A percentile compares a stretch with the other conserved stretches of the same genome.
Conservation (phyloP, 768 basidiomycete genomes). For the Leccinum variicolor region DNA sequence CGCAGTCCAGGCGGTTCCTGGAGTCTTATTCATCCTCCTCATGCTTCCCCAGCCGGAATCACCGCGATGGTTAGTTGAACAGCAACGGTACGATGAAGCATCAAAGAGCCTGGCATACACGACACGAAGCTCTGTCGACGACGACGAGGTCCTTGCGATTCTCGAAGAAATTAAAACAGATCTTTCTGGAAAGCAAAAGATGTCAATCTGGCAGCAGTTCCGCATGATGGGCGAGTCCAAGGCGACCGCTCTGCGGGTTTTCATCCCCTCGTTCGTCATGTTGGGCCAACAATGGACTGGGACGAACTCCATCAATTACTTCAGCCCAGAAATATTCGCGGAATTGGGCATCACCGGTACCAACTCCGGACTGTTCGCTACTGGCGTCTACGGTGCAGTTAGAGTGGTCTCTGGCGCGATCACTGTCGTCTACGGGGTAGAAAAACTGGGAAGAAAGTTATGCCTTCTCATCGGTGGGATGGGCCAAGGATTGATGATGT, state of each 20-base stretch:
- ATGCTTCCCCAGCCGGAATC: conserved; percentile 55
- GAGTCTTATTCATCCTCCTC: conserved; percentile 42
- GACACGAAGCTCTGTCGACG: conserved; percentile 29
- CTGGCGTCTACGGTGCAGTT: conserved; percentile 40
- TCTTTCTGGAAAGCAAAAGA: conserved; percentile 39
- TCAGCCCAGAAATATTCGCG: conserved; percentile 49
- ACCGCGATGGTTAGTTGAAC: conserved; percentile 56
- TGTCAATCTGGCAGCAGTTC: conserved; percentile 36
- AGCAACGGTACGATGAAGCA: conserved; percentile 40
- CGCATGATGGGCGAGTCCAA: conserved; percentile 42
- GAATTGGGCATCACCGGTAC: conserved; percentile 44
- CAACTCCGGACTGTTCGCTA: conserved; percentile 45
- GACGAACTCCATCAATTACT: conserved; percentile 55
- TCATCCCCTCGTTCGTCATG: conserved; percentile 47
- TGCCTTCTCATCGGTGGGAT: conserved; percentile 48
- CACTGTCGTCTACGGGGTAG: conserved; percentile 45
- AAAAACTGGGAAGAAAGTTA: conserved; percentile 45
- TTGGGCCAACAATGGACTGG: conserved; percentile 50
- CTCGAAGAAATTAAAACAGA: conserved; percentile 49
- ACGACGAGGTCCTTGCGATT: conserved; percentile 34
- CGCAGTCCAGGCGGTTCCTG: conserved; percentile 50
- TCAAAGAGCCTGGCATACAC: conserved; percentile 38
- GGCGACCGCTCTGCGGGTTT: conserved; percentile 38
- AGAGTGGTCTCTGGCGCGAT: conserved; percentile 41
- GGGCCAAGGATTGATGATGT: conserved; percentile 41